Percentiles rank a stretch among this genome's conserved stretches.
These are phyloP conservation scores for Amesomyces nigricolor DNA, from an alignment of 2,329 filamentous ascomycete species.

Conservation along the genomic window DNA sequence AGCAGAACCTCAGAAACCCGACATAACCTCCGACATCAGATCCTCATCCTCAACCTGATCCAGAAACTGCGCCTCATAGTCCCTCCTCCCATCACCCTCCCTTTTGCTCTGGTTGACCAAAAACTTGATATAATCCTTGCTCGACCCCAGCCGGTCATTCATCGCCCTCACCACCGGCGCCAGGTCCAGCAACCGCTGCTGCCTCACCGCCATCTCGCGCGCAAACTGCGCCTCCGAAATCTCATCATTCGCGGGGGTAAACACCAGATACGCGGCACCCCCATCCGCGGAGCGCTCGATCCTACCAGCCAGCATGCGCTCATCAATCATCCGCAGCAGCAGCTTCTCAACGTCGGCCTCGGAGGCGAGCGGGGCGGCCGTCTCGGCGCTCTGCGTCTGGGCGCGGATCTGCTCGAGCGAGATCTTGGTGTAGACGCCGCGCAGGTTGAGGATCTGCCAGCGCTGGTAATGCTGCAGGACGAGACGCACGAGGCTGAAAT, in stretches of 20 bases:
- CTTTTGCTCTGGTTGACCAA: conserved; percentile 43
- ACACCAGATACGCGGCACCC: conserved; percentile 45
- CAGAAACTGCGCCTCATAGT: conserved; percentile 36
- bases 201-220: conserved; percentile 38
- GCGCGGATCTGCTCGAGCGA: conserved; percentile 48
- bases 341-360: conserved; percentile 43
- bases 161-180: conserved; percentile 45
- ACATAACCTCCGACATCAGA: conserved; percentile 46
- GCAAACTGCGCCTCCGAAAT: conserved; percentile 49
- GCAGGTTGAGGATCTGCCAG: conserved; percentile 68
- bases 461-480: conserved; percentile 66
- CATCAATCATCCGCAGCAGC: conserved; percentile 50
- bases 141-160: conserved; percentile 49
- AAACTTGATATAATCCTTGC: conserved; percentile 51
- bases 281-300: conserved; percentile 43
- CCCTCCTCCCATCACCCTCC: conserved; percentile 39
- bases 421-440: conserved; percentile 61
- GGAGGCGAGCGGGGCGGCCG: conserved; percentile 38
- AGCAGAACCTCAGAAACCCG: conserved; percentile 4
- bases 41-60: conserved; percentile 54
- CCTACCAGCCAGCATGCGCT: conserved; percentile 47
- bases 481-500: conserved; percentile 63
- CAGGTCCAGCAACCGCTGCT: conserved; percentile 41
- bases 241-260: conserved; percentile 38
- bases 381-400: conserved; percentile 50